Evolutionary conservation across 2,329 filamentous ascomycete genomes (phyloP).

Genomic region (Massarina eburnea): DNA sequence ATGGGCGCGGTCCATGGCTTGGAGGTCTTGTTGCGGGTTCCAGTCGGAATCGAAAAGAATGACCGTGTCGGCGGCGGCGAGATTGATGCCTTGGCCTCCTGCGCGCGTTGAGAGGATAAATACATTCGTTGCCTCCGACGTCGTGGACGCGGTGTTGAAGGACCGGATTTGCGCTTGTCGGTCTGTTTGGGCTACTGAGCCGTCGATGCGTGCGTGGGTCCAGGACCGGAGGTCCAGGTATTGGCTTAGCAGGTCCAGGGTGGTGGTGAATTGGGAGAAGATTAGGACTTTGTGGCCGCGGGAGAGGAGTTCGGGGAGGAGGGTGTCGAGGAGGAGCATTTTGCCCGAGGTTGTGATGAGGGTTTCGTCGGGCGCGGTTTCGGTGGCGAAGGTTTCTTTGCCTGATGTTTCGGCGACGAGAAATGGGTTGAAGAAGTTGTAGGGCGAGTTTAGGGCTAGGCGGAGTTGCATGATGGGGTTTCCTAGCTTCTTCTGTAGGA

Average conservation of each 20-base stretch:
- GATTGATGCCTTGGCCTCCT: constrained; percentile 93
- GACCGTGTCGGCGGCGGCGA: constrained; percentile 88
- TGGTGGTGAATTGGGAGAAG: constrained; percentile 95
- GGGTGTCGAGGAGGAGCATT: constrained; percentile 88
- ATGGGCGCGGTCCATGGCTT: constrained; percentile 93
- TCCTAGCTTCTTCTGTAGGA: constrained; percentile 87
- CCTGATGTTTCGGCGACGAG: constrained; percentile 50
- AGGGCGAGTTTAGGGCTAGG: constrained; percentile 87
- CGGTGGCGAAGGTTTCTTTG: constrained; percentile 49
- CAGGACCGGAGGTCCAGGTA: constrained; percentile 81
- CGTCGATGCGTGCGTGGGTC: constrained; percentile 88
- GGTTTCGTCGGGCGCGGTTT: constrained; percentile 68
- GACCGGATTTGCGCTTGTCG: constrained; percentile 52
- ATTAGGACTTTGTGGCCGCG: constrained; percentile 88
- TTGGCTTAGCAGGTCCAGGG: constrained; percentile 85
- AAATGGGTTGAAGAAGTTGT: constrained; percentile 96
- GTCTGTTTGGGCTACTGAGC: constrained; percentile 71
- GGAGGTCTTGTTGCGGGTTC: constrained; percentile 96
- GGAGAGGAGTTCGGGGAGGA: constrained; percentile 73
- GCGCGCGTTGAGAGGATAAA: constrained; percentile 90
- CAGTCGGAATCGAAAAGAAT: constrained; percentile 89
- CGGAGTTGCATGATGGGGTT: constrained; percentile 92
- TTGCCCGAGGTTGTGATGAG: constrained; percentile 89
- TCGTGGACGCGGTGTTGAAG: constrained; percentile 46
- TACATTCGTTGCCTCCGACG: constrained; percentile 57